Evolutionary conservation across 2,329 filamentous ascomycete species (phyloP).

Genomic region (Curvularia lunata): DNA sequence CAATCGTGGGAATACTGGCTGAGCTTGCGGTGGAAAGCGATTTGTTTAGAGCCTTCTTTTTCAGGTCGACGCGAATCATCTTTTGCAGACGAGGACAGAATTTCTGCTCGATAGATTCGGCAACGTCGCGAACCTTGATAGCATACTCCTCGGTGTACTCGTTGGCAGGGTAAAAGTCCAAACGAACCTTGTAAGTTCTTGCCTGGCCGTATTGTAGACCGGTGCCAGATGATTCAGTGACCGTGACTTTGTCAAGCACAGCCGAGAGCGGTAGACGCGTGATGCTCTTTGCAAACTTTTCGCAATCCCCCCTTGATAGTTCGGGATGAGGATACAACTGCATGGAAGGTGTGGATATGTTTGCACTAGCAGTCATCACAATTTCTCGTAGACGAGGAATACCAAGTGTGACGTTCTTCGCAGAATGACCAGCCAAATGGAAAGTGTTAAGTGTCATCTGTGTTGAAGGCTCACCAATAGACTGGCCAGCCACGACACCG

Average conservation of each 20-base stretch:
- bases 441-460: slow-evolving; percentile 99
- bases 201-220: slow-evolving; percentile 72
- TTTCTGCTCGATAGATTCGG: slow-evolving; percentile 78
- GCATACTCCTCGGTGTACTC: slow-evolving; percentile 89
- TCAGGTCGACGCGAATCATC: slow-evolving; percentile 76
- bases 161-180: slow-evolving; percentile 81
- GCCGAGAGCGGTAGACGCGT: slow-evolving; percentile 84
- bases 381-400: slow-evolving; percentile 97
- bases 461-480: slow-evolving; percentile 94
- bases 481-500: slow-evolving; percentile 95
- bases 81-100: slow-evolving; percentile 76
- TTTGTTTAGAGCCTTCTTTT: slow-evolving; percentile 72
- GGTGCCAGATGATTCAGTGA: slow-evolving; percentile 79
- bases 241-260: slow-evolving; percentile 79
- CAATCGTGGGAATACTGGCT: slow-evolving; percentile 78
- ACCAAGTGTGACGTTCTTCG: slow-evolving; percentile 98
- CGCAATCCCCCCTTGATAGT: slow-evolving; percentile 69
- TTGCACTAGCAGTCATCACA: slow-evolving; percentile 91
- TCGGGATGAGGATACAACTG: slow-evolving; percentile 79
- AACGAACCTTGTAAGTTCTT: slow-evolving; percentile 81
- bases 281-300: slow-evolving; percentile 89
- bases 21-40: slow-evolving; percentile 57
- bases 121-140: slow-evolving; percentile 78
- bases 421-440: slow-evolving; percentile 97
- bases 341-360: slow-evolving; percentile 91